Conservation (phyloP, 176 grass and related monocot species). For the Raddia guianensis region DNA sequence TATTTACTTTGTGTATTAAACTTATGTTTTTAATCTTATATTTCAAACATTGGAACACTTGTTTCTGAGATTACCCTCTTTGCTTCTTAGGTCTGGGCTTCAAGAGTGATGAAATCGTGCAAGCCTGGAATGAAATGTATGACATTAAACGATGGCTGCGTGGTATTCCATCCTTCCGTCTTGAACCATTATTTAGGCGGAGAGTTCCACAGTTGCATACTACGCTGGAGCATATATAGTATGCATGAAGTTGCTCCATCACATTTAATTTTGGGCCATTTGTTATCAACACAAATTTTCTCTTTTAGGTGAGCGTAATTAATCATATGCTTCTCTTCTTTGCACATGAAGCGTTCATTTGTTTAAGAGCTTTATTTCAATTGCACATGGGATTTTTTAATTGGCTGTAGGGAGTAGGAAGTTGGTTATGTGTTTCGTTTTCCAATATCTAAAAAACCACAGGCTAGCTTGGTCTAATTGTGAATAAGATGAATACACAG, state of each 20-base stretch:
- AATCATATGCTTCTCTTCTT: not conserved
- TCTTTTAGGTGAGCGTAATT: conserved; percentile 40
- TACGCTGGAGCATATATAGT: conserved; percentile 65
- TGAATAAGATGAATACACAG: not conserved
- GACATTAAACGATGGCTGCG: conserved; percentile 80
- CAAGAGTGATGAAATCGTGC: conserved; percentile 85
- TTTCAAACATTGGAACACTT: not conserved
- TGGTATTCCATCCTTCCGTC: conserved; percentile 71
- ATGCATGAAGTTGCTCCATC: conserved; percentile 26
- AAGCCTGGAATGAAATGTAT: conserved; percentile 94
- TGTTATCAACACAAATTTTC: conserved; percentile 29
- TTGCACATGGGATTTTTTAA: not conserved
- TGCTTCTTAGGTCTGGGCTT: conserved; percentile 70
- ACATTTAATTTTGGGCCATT: conserved; percentile 32
- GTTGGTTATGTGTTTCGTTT: not conserved
- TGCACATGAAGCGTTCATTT: not conserved
- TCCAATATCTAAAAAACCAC: no score
- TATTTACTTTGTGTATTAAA: not conserved
- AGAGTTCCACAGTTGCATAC: conserved; percentile 69
- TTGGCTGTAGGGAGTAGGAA: not conserved
- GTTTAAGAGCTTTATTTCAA: not conserved
- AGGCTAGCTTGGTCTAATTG: not conserved
- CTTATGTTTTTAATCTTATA: conserved; percentile 12
- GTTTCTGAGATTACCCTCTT: conserved; percentile 33
- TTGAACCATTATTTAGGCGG: conserved; percentile 79